Evolutionary conservation across 192 early-diverging fungal species (phyloP).

Genomic region (Rhizoclosmatium sp.): DNA sequence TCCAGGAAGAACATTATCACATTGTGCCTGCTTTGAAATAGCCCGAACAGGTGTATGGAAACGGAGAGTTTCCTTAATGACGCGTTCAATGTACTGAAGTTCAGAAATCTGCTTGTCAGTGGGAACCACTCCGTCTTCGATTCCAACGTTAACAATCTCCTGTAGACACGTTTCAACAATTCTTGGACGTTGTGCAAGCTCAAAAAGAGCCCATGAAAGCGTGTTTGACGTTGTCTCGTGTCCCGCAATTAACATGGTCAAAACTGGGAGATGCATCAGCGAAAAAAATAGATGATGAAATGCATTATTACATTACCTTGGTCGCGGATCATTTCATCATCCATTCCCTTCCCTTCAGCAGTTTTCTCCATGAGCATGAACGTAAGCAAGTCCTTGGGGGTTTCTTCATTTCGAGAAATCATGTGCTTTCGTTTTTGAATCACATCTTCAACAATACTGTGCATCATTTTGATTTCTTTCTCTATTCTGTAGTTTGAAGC

Average conservation of each 20-base stretch:
- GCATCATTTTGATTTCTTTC: slow-evolving; percentile 51
- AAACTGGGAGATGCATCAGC: slow-evolving; percentile 35
- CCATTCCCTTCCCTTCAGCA: slow-evolving; percentile 39
- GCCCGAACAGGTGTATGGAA: slow-evolving; percentile 56
- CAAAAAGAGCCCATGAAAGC: slow-evolving; percentile 59
- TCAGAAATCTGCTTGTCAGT: slow-evolving; percentile 34
- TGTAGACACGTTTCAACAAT: slow-evolving; percentile 50
- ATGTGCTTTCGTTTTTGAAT: slow-evolving; percentile 52
- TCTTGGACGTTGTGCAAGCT: slow-evolving; percentile 53
- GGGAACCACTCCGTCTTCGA: slow-evolving; percentile 25
- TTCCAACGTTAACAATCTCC: slow-evolving; percentile 58
- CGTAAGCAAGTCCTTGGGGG: slow-evolving; percentile 57
- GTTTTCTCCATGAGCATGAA: slow-evolving; percentile 65
- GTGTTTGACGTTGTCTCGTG: slow-evolving; percentile 66
- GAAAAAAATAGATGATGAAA: background rate
- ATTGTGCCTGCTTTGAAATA: slow-evolving; percentile 47
- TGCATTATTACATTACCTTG: slow-evolving; percentile 34
- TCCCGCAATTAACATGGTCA: slow-evolving; percentile 70
- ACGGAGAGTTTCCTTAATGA: slow-evolving; percentile 67
- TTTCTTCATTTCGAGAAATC: slow-evolving; percentile 40
- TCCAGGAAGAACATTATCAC: slow-evolving; percentile 55
- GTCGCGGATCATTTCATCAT: slow-evolving; percentile 64
- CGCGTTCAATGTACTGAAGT: slow-evolving; percentile 59
- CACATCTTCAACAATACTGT: slow-evolving; percentile 56
- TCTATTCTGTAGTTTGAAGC: slow-evolving; percentile 52